A percentile compares a stretch with the other conserved stretches of the same genome.
These are phyloP conservation scores for Rhodotorula sp. DNA, from an alignment of 1,284 basidiomycete genomes.

Conservation along the genomic window DNA sequence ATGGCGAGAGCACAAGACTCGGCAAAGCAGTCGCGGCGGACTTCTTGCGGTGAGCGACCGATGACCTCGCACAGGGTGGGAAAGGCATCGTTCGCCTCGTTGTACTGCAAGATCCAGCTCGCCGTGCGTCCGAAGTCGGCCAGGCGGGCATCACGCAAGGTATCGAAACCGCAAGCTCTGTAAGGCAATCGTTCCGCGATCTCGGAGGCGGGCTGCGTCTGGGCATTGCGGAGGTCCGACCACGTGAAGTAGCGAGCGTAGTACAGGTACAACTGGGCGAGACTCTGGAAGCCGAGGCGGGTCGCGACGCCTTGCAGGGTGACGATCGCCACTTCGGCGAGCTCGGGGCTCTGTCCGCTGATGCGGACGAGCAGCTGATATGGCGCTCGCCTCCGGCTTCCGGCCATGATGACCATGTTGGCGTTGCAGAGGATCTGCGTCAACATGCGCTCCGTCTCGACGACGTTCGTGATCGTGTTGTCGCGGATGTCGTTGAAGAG, in stretches of 20 bases:
- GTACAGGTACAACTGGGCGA: slow-evolving; percentile 69
- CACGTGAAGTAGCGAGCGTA: slow-evolving; percentile 69
- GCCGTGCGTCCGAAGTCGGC: slow-evolving; percentile 32
- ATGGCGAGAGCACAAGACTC: slow-evolving; percentile 61
- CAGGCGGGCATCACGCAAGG: slow-evolving; percentile 50
- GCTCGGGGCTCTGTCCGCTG: slow-evolving; percentile 29
- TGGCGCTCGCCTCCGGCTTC: slow-evolving; percentile 73
- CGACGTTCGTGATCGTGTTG: slow-evolving; percentile 50
- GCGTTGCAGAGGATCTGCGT: slow-evolving; percentile 62
- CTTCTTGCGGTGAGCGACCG: slow-evolving; percentile 53
- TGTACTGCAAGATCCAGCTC: slow-evolving; percentile 23
- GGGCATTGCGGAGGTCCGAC: slow-evolving; percentile 40
- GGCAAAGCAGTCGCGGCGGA: slow-evolving; percentile 64
- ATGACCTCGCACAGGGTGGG: slow-evolving; percentile 22
- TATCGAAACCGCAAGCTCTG: slow-evolving; percentile 66
- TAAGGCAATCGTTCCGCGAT: slow-evolving; percentile 58
- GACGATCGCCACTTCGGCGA: slow-evolving; percentile 53
- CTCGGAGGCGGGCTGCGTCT: slow-evolving; percentile 57
- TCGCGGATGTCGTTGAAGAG: slow-evolving; percentile 37
- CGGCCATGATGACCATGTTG: slow-evolving; percentile 79
- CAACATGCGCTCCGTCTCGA: slow-evolving; percentile 67
- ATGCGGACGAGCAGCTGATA: slow-evolving; percentile 84
- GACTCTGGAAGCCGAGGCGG: slow-evolving; percentile 65
- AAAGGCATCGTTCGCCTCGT: slow-evolving; percentile 12
- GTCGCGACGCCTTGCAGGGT: slow-evolving; percentile 62